These are phyloP conservation scores for Pelargonium fulgidum DNA, from an alignment of 441 rosid species.

Conservation along the genomic window DNA sequence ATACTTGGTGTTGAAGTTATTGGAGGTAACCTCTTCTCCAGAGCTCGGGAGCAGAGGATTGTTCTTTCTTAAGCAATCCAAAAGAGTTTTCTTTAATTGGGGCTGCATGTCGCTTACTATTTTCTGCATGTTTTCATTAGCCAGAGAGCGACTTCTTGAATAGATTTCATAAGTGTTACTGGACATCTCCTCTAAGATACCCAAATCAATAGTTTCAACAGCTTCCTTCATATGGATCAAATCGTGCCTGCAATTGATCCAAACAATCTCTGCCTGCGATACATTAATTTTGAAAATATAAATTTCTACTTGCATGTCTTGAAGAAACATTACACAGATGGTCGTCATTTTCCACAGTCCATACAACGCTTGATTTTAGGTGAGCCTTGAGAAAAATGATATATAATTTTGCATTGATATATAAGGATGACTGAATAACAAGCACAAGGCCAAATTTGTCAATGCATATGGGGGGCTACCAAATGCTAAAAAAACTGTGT, in stretches of 20 bases:
- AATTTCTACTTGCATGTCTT: not conserved
- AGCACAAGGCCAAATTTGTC: not conserved
- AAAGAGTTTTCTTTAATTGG: constrained; percentile 38
- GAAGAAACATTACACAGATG: not conserved
- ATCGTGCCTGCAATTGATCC: constrained; percentile 50
- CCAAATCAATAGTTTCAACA: constrained; percentile 36
- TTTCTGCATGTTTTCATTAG: constrained; percentile 36
- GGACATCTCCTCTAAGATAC: constrained; percentile 33
- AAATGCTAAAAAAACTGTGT: too few species aligned
- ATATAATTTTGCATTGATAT: not conserved
- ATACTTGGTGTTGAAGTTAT: constrained; percentile 29
- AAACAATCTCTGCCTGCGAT: constrained; percentile 49
- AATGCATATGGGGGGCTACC: too few species aligned
- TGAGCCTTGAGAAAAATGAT: not conserved
- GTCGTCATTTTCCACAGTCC: not conserved
- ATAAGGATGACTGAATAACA: not conserved
- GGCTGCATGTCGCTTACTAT: constrained; percentile 36
- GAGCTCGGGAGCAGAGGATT: constrained; percentile 29
- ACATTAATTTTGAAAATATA: constrained; percentile 15
- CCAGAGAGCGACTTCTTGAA: constrained; percentile 25
- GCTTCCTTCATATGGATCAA: constrained; percentile 41
- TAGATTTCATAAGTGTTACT: constrained; percentile 15
- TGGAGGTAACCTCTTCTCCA: constrained; percentile 38
- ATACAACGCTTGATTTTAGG: not conserved
- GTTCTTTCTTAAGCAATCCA: constrained; percentile 52